Evolutionary conservation across 2,329 filamentous ascomycete species (phyloP).

Genomic region (Blumeria graminis): DNA sequence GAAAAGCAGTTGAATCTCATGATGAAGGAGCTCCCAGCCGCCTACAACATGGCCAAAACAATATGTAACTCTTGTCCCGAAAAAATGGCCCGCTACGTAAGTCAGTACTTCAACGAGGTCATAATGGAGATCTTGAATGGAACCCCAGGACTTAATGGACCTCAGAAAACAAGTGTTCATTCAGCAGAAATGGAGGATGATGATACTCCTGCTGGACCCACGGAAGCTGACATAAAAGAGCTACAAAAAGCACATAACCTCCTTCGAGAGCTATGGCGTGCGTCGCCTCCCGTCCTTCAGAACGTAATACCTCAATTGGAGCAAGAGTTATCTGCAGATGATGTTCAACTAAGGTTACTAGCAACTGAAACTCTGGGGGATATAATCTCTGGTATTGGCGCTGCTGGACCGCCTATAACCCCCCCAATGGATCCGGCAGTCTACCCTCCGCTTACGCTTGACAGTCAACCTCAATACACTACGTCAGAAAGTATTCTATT

Average conservation of each 20-base stretch:
- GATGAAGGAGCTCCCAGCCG: constrained; percentile 70
- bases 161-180: constrained; percentile 23
- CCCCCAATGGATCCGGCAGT: constrained; percentile 54
- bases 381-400: constrained; percentile 80
- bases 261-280: constrained; percentile 81
- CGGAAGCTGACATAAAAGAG: constrained; percentile 67
- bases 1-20: constrained; percentile 61
- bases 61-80: constrained; percentile 76
- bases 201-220: constrained; percentile 33
- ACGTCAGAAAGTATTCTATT: constrained; percentile 41
- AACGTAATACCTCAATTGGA: constrained; percentile 90
- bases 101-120: constrained; percentile 91
- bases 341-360: constrained; percentile 60
- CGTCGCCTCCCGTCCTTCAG: constrained; percentile 64
- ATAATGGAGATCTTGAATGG: constrained; percentile 60
- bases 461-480: constrained; percentile 28
- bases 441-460: constrained; percentile 53
- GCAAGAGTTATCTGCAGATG: constrained; percentile 75
- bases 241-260: constrained; percentile 73
- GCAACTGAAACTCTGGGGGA: constrained; percentile 89
- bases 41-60: constrained; percentile 90
- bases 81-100: constrained; percentile 85
- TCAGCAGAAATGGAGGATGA: constrained; percentile 41
- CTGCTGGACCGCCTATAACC: constrained; percentile 58
- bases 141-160: constrained; percentile 25